Percentiles rank a stretch among this genome's conserved stretches.
Conservation (phyloP, 345 rosid genomes). For the Chamaenerion angustifolium region DNA sequence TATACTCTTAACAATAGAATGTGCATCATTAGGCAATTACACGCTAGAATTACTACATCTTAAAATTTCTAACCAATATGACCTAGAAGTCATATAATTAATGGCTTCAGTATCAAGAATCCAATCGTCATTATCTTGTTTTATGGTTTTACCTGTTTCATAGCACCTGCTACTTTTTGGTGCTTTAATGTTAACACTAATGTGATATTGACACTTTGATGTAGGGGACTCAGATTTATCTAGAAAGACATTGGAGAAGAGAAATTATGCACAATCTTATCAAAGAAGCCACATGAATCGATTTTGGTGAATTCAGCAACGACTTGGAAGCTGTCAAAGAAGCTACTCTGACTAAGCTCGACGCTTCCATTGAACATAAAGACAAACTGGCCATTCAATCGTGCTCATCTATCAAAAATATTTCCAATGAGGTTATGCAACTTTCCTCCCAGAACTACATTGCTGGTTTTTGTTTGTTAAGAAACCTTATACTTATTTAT, state of each 20-base stretch:
- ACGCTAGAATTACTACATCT: too few species aligned
- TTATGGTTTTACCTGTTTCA: neutral
- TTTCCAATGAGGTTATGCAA: conserved; percentile 67
- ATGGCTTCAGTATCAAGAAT: too few species aligned
- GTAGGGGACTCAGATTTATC: conserved; percentile 67
- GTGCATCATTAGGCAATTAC: too few species aligned
- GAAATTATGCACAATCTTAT: conserved; percentile 96
- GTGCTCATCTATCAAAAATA: conserved; percentile 68
- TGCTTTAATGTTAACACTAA: conserved; percentile 1
- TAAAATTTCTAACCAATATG: too few species aligned
- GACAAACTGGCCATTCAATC: conserved; percentile 58
- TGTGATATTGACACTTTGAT: conserved; percentile 6
- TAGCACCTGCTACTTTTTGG: neutral
- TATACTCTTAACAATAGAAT: too few species aligned
- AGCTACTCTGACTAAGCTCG: conserved; percentile 37
- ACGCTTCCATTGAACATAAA: conserved; percentile 41
- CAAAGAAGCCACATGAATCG: conserved; percentile 56
- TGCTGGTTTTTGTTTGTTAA: too few species aligned
- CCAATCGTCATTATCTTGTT: too few species aligned
- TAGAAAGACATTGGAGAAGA: conserved; percentile 86
- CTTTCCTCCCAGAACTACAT: neutral
- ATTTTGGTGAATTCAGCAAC: conserved; percentile 39
- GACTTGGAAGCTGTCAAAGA: conserved; percentile 59
- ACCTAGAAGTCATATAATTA: too few species aligned
- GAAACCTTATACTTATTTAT: too few species aligned